Base-by-base conservation (phyloP, 73 alveolate species). In the Paramecium biaurelia region DNA sequence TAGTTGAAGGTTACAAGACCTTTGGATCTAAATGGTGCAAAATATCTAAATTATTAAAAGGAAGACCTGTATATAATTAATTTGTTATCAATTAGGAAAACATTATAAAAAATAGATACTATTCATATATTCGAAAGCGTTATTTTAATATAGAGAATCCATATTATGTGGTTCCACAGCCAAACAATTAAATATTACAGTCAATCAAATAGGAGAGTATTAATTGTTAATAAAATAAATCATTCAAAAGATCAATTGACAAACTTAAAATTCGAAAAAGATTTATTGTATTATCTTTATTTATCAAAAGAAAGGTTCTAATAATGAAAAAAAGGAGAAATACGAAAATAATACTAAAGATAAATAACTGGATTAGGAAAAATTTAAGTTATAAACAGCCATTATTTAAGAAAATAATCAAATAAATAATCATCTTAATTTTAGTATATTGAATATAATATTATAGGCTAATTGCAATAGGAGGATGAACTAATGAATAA, bases 1-100 rank as follows among this genome's bases (percentile, higher is more conserved):
- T 89, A 41, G 70, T 72, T 10, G 85, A 89, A n/a, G 70, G 49
- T 9, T 89, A 43, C 49, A 26, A 43, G 43, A 47, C 23, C 21
- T 47, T 37, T 23, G 94, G 94, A 24, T 82, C 94, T 42, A 67
- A 70, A 49, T 89, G 94, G 94, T 41, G 88, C 42, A 56, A 57
- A 18, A 89, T 89, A 45, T 38, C 92, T 7, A 70, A 89, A 37
- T 57, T 70, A n/a, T 58, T 89, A 4, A 15, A 32, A 58, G 94
- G 94, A 34, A 76, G 94, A 43, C 90, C 94, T 38, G 94, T 79
- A 79, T 41, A 2, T n/a, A 23, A 23, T 21, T 24, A 45, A 45
- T 34, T 74, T 14, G 15, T 30, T 43, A 23, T 79, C 2, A n/a
- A 23, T 9, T 42, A 79, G 90, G 90, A 79, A 79, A 79, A 79